Conservation (phyloP, 768 basidiomycete species). For the Collybia mongolica region DNA sequence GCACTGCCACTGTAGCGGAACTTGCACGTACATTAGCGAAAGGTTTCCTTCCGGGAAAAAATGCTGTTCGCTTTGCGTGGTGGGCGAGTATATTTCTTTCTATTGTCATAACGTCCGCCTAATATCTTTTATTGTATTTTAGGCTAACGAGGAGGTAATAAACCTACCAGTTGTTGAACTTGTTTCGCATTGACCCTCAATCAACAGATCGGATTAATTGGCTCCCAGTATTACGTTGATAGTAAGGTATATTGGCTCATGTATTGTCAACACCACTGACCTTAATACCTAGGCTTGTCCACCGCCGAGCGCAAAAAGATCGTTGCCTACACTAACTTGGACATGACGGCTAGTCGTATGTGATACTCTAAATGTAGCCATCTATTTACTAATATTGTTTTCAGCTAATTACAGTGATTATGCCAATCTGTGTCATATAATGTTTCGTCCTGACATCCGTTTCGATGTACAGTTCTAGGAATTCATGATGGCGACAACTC, state of each 20-base stretch:
- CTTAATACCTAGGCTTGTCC: conserved; percentile 11
- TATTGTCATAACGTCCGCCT: no score
- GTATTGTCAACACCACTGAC: no score
- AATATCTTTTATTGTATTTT: no score
- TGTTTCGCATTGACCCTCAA: no score
- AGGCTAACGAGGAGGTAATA: no score
- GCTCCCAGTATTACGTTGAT: conserved; percentile 27
- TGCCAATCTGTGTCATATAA: background rate
- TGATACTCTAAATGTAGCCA: background rate
- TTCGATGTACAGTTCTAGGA: conserved; percentile 16
- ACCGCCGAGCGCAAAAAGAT: conserved; percentile 22
- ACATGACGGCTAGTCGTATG: conserved; percentile 32
- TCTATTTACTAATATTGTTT: background rate
- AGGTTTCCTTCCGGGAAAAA: conserved; percentile 21
- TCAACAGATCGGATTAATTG: conserved; percentile 21
- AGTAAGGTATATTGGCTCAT: no score
- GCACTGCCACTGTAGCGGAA: conserved; percentile 26
- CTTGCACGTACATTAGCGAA: conserved; percentile 24
- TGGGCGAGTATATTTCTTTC: conserved; percentile 19
- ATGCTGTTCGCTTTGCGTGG: conserved; percentile 30
- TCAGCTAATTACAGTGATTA: background rate
- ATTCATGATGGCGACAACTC: conserved; percentile 30
- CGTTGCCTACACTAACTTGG: conserved; percentile 33
- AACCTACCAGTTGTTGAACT: no score
- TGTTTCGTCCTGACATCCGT: background rate